Evolutionary conservation across 129 eudicot species (phyloP), one percentile per base, ranked within the genome.

Genomic region (Helichrysum umbraculigerum): DNA sequence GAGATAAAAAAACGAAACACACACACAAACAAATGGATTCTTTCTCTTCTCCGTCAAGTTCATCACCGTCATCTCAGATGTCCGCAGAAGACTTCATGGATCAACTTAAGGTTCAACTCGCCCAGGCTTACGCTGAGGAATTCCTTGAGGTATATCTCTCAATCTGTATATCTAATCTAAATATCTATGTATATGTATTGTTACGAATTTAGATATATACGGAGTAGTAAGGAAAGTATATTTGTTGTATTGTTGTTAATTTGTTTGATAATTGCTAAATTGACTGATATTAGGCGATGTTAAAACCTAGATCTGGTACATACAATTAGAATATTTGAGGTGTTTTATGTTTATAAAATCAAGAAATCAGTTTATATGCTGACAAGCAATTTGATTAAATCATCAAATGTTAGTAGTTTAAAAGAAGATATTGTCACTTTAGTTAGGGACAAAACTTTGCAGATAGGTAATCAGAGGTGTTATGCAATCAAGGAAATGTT

Each of bases 61-160:
- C 92, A 32, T 81, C 98, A 3, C 81, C 96, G 12, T 68, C 85
- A 33, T 64, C 93, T 5, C 79, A 86, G 39, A 12, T 87, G 56
- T 82, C 88, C 2, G 7, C 92, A 4, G 92, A 84, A 20, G 92
- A 89, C 4, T 72, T 89, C 44, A 91, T 91, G 96, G 87, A 89
- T 58, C 89, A 89, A 83, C 83, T 94, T 82, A 89, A 87, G 77
- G 73, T 33, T 81, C 96, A 89, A 78, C 91, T 94, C 61, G 99
- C 90, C 20, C 96, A 91, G 76, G 99, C 99, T 19, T 89, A 91
- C 71, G 89, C 94, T 4, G 97, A 94, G 77, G 96, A 91, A 69
- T 87, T 94, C 79, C 86, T 89, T 42, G 99, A 94, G 96, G 96
- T 89, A 42, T 66, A 28, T 63, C 11, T 59, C 19, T 32, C 5